Evolutionary conservation across 2,329 filamentous ascomycete species (phyloP).

Genomic region (Monosporascus ibericus): DNA sequence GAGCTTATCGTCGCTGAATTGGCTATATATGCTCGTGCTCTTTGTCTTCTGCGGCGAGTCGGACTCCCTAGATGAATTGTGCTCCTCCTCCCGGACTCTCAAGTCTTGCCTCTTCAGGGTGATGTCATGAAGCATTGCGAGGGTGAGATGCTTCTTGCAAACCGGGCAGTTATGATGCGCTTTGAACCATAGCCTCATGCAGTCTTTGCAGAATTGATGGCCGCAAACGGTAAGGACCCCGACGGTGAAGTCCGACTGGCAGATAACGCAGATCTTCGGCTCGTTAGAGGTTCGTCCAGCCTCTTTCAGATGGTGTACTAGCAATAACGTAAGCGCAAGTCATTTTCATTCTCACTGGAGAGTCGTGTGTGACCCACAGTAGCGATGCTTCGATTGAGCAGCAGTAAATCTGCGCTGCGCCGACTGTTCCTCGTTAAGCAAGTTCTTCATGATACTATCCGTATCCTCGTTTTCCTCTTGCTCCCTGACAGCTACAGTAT

Average conservation of each 20-base stretch:
- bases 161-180: constrained; percentile 72
- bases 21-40: constrained; percentile 62
- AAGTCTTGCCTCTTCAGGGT: constrained; percentile 73
- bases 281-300: constrained; percentile 58
- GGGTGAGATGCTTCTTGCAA: constrained; percentile 66
- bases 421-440: constrained; percentile 40
- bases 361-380: constrained; percentile 40
- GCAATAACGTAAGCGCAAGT: constrained; percentile 11
- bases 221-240: constrained; percentile 83
- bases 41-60: constrained; percentile 17
- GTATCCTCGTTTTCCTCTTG: constrained; percentile 49
- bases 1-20: constrained; percentile 65
- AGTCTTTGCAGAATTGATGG: constrained; percentile 87
- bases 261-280: constrained; percentile 77
- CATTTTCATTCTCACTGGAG: not conserved
- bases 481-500: constrained; percentile 73
- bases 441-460: constrained; percentile 30
- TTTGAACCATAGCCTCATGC: constrained; percentile 73
- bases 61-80: not conserved
- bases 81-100: constrained; percentile 54
- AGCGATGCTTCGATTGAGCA: constrained; percentile 68
- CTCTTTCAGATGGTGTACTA: constrained; percentile 48
- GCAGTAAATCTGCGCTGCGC: constrained; percentile 54
- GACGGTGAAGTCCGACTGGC: constrained; percentile 67
- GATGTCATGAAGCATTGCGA: constrained; percentile 74